Conservation (phyloP, 164 flowering plant genomes). For the Vitis rotundifolia region DNA sequence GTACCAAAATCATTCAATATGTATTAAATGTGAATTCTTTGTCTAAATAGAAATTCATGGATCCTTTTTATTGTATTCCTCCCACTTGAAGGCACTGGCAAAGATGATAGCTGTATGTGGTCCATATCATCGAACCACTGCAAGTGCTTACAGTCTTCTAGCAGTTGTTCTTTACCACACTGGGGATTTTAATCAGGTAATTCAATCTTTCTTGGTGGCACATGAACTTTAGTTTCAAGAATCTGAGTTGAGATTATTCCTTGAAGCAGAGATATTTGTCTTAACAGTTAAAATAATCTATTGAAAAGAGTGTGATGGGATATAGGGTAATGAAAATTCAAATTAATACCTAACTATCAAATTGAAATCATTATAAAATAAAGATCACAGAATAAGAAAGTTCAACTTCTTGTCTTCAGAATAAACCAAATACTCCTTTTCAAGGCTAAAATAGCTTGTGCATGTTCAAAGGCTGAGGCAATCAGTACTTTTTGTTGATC, state of each 20-base stretch:
- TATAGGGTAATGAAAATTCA: too few relatives aligned
- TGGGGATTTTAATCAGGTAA: slow-evolving; percentile 93
- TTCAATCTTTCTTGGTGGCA: not conserved
- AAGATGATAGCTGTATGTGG: slow-evolving; percentile 92
- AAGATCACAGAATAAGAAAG: not conserved
- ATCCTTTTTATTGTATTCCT: slow-evolving; percentile 12
- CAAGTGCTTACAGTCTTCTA: slow-evolving; percentile 90
- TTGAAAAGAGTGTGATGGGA: not conserved
- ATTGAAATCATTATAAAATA: not conserved
- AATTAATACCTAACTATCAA: not conserved
- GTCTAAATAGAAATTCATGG: not conserved
- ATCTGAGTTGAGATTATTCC: not conserved
- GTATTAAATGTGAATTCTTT: not conserved
- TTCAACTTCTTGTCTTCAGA: not conserved
- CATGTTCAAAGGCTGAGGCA: too few relatives aligned
- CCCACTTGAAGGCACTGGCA: slow-evolving; percentile 63
- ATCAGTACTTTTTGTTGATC: too few relatives aligned
- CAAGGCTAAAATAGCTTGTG: too few relatives aligned
- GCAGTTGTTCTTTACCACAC: slow-evolving; percentile 93
- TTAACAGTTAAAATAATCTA: not conserved
- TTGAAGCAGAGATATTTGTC: not conserved
- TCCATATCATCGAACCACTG: slow-evolving; percentile 82
- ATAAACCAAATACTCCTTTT: too few relatives aligned
- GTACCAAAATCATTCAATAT: slow-evolving; percentile 28
- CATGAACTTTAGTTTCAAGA: not conserved